Base-by-base conservation (phyloP, 352 stramenopile species). In the Plasmopara muralis region DNA sequence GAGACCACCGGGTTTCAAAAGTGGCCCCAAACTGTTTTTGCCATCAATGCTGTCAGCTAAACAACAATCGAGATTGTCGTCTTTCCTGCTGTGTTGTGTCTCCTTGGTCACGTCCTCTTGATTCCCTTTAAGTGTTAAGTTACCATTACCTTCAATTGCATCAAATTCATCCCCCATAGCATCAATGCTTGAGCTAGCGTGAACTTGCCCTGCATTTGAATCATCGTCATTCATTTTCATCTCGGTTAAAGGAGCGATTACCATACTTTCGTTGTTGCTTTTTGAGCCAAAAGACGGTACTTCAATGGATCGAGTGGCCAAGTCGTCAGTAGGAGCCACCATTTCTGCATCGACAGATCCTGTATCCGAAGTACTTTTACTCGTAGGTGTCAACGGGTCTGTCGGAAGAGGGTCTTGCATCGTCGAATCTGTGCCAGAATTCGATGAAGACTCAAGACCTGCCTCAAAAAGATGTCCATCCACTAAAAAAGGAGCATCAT, bases 1-100 rank as follows among this genome's bases (percentile, higher is more conserved):
- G 9, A 72, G 54, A 2, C 58, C 55, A 4, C 47, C 51, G 54
- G 69, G 63, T 28, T 68, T 60, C 2, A 69, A n/a, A 39, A 71
- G 43, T 2, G 31, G 53, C 3, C 48, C 53, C 6, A 64, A 29
- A 12, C 37, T 49, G 28, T 18, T 57, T 14, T 50, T 67, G 8
- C 29, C 39, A 20, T 51, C 43, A 29, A 47, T 70, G 37, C 42
- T 41, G 34, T 28, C 38, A 12, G 8, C 51, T 6, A 25, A 48
- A 31, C 38, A 42, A 28, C 28, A 53, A 3, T 8, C 18, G 14
- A 29, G 4, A 37, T 48, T 60, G 6, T 60, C 60, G 6, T 60
- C 60, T 28, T 41, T 25, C 9, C 43, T 71, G 29, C 49, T 50
- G 41, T 43, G 60, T 29, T 43, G 34, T 5, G 18, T 34, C n/a